Conservation (phyloP, 768 basidiomycete species). For the Mycena indigotica region DNA sequence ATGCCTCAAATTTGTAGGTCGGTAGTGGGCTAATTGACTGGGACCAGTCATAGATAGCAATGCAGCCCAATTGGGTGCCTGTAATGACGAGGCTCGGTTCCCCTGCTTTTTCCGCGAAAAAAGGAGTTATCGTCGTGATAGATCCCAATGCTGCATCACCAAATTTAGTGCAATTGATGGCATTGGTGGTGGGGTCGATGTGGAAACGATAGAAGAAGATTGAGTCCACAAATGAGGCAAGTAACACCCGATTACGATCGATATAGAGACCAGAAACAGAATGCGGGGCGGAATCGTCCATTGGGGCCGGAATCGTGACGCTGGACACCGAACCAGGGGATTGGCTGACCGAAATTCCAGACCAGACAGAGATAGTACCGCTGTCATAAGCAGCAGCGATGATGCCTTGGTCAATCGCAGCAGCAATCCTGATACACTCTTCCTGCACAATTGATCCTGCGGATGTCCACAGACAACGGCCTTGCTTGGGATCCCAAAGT, state of each 20-base stretch:
- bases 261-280: constrained; percentile 25
- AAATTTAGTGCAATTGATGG: constrained; percentile 43
- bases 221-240: constrained; percentile 55
- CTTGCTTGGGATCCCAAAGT: constrained; percentile 64
- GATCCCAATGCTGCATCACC: constrained; percentile 55
- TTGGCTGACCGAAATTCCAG: constrained; percentile 38
- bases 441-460: constrained; percentile 44
- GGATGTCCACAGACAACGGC: constrained; percentile 68
- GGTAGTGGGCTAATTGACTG: constrained; percentile 2
- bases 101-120: constrained; percentile 40
- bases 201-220: constrained; percentile 54
- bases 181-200: constrained; percentile 34
- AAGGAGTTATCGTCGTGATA: constrained; percentile 53
- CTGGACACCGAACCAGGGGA: constrained; percentile 22
- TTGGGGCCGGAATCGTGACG: constrained; percentile 40
- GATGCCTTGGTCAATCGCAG: constrained; percentile 43
- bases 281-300: constrained; percentile 24
- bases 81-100: constrained; percentile 56
- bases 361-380: constrained; percentile 63
- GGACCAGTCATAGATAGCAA: constrained; percentile 63
- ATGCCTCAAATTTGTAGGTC: constrained; percentile 56
- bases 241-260: constrained; percentile 38
- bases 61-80: constrained; percentile 67
- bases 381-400: constrained; percentile 55
- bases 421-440: constrained; percentile 52